Evolutionary conservation across 768 basidiomycete genomes (phyloP).

Genomic region (Lactifluus volemus): DNA sequence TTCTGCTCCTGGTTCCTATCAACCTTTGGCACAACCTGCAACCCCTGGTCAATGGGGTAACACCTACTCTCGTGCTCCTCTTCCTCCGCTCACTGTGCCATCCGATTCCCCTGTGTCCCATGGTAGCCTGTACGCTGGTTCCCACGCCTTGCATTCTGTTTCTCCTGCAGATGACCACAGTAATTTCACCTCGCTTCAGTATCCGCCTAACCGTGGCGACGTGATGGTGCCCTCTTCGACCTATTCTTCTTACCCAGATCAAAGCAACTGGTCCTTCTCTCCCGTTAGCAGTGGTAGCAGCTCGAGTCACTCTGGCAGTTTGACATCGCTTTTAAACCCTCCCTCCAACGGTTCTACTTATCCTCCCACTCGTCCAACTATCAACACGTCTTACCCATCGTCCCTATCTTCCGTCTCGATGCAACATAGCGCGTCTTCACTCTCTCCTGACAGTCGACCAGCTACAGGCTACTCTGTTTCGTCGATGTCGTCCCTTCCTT

Average conservation of each 20-base stretch:
- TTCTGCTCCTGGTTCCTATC: constrained; percentile 75
- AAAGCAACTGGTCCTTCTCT: constrained; percentile 43
- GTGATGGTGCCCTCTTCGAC: constrained; percentile 42
- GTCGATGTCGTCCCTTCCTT: constrained; percentile 58
- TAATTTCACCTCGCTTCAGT: constrained; percentile 32
- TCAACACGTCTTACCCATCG: constrained; percentile 58
- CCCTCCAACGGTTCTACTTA: constrained; percentile 34
- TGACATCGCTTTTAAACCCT: constrained; percentile 75
- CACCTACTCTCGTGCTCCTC: constrained; percentile 37
- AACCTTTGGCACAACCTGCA: constrained; percentile 54
- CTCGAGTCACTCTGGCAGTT: constrained; percentile 59
- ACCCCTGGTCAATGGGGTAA: constrained; percentile 48
- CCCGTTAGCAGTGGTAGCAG: constrained; percentile 40
- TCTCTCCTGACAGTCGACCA: constrained; percentile 80
- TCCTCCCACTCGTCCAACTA: constrained; percentile 50
- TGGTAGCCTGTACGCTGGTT: constrained; percentile 48
- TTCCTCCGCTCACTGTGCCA: constrained; percentile 80
- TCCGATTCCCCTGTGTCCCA: constrained; percentile 59
- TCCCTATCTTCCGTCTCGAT: constrained; percentile 31
- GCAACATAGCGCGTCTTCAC: constrained; percentile 56
- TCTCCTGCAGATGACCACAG: constrained; percentile 65
- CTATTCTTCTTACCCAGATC: constrained; percentile 55
- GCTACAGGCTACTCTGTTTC: constrained; percentile 82
- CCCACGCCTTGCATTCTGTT: constrained; percentile 57
- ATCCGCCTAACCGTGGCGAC: constrained; percentile 27